Percentiles rank a stretch among this genome's conserved stretches.
These are phyloP conservation scores for Dryas integrifolia DNA, from an alignment of 331 rosid genomes.

Conservation along the genomic window DNA sequence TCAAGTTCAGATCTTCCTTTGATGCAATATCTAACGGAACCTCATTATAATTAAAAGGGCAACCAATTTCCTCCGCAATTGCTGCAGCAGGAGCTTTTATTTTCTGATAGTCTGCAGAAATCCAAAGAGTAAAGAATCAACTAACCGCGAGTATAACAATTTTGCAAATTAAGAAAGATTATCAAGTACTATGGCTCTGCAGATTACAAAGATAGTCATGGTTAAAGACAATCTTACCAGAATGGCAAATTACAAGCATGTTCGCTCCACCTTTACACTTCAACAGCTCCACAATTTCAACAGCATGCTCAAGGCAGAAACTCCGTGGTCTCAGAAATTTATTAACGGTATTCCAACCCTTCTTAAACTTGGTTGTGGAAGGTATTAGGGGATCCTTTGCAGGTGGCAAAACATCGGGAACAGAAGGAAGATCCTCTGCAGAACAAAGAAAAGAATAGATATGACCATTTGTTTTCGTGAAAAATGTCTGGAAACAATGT, in stretches of 20 bases:
- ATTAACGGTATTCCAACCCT: slow-evolving; percentile 48
- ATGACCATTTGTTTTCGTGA: slow-evolving; percentile 23
- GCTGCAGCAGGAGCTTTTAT: slow-evolving; percentile 83
- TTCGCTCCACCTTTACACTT: slow-evolving; percentile 82
- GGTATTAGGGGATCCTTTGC: slow-evolving; percentile 39
- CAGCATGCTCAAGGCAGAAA: slow-evolving; percentile 93
- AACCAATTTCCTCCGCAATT: slow-evolving; percentile 81
- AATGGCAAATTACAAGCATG: slow-evolving; percentile 89
- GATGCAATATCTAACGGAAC: slow-evolving; percentile 74
- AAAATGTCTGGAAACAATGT: not conserved
- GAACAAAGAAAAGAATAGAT: slow-evolving; percentile 32
- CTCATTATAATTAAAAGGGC: slow-evolving; percentile 61
- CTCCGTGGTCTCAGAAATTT: slow-evolving; percentile 81
- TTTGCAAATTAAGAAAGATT: not conserved
- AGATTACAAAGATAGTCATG: not conserved
- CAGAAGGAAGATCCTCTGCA: slow-evolving; percentile 49
- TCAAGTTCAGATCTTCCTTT: slow-evolving; percentile 70
- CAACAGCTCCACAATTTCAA: slow-evolving; percentile 75
- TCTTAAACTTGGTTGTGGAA: slow-evolving; percentile 36
- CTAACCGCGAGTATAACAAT: slow-evolving; percentile 10
- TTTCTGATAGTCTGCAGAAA: slow-evolving; percentile 76
- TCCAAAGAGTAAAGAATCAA: slow-evolving; percentile 24
- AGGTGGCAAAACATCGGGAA: slow-evolving; percentile 37
- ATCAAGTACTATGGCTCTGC: not conserved
- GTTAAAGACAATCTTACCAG: slow-evolving; percentile 53